phyloP scores from a whole-genome alignment of 2,329 filamentous ascomycete genomes.

The Aspergillus melleus region DNA sequence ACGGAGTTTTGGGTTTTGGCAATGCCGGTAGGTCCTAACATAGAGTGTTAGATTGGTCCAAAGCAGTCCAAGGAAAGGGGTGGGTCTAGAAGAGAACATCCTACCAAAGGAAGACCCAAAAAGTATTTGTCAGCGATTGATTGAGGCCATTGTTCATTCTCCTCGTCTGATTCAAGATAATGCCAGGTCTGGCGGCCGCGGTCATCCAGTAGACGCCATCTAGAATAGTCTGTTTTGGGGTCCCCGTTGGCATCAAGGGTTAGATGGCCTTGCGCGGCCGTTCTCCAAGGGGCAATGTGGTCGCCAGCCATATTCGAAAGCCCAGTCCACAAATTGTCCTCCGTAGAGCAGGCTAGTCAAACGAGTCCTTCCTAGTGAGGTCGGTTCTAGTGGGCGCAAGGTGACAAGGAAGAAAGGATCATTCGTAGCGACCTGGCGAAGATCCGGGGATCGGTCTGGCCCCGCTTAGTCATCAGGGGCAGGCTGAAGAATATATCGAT shows the following conservation, averaged over 20 bases:
- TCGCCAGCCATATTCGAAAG: constrained; percentile 20
- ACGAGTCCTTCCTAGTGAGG: neutral
- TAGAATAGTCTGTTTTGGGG: constrained; percentile 69
- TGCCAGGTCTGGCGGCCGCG: constrained; percentile 90
- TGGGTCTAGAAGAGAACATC: constrained; percentile 15
- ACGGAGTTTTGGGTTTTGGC: constrained; percentile 67
- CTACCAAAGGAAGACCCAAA: constrained; percentile 75
- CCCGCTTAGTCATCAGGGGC: constrained; percentile 19
- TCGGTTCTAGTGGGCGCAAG: neutral
- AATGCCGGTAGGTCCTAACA: constrained; percentile 71
- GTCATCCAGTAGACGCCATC: constrained; percentile 84
- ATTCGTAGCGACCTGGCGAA: neutral
- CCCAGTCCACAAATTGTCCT: neutral
- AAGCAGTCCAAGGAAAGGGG: neutral
- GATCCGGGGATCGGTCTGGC: neutral
- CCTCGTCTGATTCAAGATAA: constrained; percentile 74
- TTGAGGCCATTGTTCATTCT: constrained; percentile 78
- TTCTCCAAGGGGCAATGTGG: constrained; percentile 38
- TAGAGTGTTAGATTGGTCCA: constrained; percentile 4
- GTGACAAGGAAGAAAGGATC: neutral
- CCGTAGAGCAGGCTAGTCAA: neutral
- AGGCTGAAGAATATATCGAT: no score
- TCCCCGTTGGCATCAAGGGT: constrained; percentile 36
- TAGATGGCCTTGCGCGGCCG: constrained; percentile 35
- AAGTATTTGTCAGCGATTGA: constrained; percentile 86